Base-by-base conservation (phyloP, 352 stramenopile genomes). In the Blastocystis hominis region DNA sequence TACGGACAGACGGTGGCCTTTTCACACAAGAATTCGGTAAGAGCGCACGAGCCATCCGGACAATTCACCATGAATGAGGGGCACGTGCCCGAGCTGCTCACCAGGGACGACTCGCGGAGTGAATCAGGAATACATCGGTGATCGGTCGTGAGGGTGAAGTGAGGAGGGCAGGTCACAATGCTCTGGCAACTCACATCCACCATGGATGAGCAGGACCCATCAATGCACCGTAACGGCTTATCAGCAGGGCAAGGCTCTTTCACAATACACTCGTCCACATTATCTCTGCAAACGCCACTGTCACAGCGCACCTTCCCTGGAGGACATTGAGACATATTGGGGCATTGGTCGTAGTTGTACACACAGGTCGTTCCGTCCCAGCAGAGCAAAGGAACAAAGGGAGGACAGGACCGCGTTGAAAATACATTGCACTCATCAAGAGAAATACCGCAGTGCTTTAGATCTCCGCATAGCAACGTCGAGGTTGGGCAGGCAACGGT, bases 401-500 rank as follows among this genome's bases (percentile, higher is more conserved):
- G 38, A 30, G 72, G 72, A 46, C 72, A 84, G 4, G 47, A 42
- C 1, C 13, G n/a, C 20, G 20, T n/a, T 6, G 24, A 9, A 40
- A 66, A n/a, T n/a, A 84, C 59, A 5, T 68, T 46, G 56, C 72
- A 84, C 3, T 84, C 72, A 20, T 84, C 53, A 13, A 54, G 30
- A 15, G 72, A 84, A 9, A 84, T 13, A 0, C 72, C 72, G 24
- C 72, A 84, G 40, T 46, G 72, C 9, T 66, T 30, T 17, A 84
- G 72, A 53, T 84, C 47, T 13, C 72, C 72, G 44, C 72, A 84
- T 2, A 84, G 30, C 5, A 84, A 38, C 2, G 53, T 84, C 3
- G 47, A 53, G 30, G 72, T 59, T 53, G 72, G 72, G 44, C 72
- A 84, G 3, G 72, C 72, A 2, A 84, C 30, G 13, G 62, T 66